Conservation (phyloP, 805 yeast species). For the Hagleromyces aurorensis region DNA sequence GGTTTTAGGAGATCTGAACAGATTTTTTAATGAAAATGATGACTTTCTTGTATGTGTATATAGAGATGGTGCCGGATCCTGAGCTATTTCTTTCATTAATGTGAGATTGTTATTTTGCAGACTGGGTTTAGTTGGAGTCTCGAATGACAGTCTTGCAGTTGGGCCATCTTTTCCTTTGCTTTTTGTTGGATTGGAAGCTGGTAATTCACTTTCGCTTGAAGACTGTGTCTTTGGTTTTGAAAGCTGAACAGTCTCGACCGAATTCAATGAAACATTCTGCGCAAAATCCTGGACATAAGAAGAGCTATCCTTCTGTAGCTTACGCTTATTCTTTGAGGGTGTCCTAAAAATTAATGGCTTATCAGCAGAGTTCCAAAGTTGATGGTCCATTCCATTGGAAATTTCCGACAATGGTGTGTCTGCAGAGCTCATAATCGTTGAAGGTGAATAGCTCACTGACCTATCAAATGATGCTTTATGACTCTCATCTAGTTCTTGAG, state of each 20-base stretch:
- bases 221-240: slow-evolving; percentile 19
- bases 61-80: slow-evolving; percentile 9
- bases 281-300: neutral
- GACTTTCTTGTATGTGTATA: slow-evolving; percentile 24
- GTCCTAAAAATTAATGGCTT: too few species aligned
- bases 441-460: too few species aligned
- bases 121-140: slow-evolving; percentile 4
- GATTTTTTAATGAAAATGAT: slow-evolving; percentile 24
- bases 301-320: neutral
- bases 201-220: slow-evolving; percentile 16
- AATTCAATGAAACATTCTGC: neutral
- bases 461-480: too few species aligned
- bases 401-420: too few species aligned
- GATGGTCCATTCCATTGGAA: too few species aligned
- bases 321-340: neutral
- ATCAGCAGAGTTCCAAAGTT: too few species aligned
- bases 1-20: slow-evolving; percentile 27
- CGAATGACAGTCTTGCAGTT: slow-evolving; percentile 1
- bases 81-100: slow-evolving; percentile 6
- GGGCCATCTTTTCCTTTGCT: slow-evolving; percentile 1
- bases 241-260: slow-evolving; percentile 7
- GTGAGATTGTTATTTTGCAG: slow-evolving; percentile 4
- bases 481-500: too few species aligned
- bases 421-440: too few species aligned
- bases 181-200: slow-evolving; percentile 4